Evolutionary conservation across 2,329 filamentous ascomycete species (phyloP), one percentile per base, ranked within the genome.

Genomic region (Fusarium heterosporum): DNA sequence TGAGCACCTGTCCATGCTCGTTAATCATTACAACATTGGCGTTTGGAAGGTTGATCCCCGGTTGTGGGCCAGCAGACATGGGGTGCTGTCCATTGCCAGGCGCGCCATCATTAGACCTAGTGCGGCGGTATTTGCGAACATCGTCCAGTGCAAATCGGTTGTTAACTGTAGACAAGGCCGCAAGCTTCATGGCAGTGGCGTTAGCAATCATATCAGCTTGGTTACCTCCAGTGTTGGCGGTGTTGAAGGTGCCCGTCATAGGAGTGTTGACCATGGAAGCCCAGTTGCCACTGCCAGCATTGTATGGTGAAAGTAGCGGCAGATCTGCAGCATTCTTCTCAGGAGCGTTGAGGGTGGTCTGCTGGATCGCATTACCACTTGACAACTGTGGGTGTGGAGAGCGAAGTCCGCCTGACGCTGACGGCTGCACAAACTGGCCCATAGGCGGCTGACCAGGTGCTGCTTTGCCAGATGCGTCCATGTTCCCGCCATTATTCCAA

Each of bases 141-240:
- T 99, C 96, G 74, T 99, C 96, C 60, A 99, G 85, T 51, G 96
- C 94, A 74, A 99, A 97, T 40, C 96, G 92, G 78, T 98, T 99
- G 83, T 98, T 99, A 48, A 99, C 96, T 4, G 96, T 99, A 7
- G 95, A 98, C 43, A 99, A 84, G 17, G 96, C 96, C 43, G 96
- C 96, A 50, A 99, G 87, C 79, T 99, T 99, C 96, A 99, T 99
- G 22, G 96, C 96, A 16, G 96, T 98, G 26, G 96, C 96, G 76
- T 98, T 99, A 60, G 96, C 96, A 58, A 99, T 91, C 95, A 98
- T 98, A 75, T 99, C 96, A 16, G 93, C 94, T 77, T 97, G 94
- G 55, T 86, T 89, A 45, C 83, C 83, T 39, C 82, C 81, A 38
- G 80, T 80, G 69, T 85, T 77, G 53, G 69, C 72, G 16, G 84